phyloP scores from a whole-genome alignment of 305 asterid genomes.

The Solanum hybrid region DNA sequence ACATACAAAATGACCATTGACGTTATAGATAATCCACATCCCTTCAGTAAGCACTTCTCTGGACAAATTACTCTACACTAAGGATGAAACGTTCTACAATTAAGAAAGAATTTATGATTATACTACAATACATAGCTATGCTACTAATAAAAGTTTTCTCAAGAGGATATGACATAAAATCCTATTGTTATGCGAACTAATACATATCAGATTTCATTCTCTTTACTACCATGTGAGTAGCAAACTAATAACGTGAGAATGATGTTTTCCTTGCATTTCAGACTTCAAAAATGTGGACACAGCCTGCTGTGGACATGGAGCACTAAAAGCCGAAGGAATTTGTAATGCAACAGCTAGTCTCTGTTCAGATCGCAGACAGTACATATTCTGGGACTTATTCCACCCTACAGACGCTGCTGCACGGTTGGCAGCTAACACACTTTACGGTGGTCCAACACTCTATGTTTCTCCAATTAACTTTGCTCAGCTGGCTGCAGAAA shows the following conservation, averaged over 20 bases:
- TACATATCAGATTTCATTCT: background rate
- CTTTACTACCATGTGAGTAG: background rate
- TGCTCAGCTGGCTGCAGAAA: constrained; percentile 44
- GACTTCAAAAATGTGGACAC: constrained; percentile 46
- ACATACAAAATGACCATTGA: constrained; percentile 52
- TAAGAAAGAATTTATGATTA: background rate
- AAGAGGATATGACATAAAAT: background rate
- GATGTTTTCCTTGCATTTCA: constrained; percentile 9
- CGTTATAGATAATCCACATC: constrained; percentile 37
- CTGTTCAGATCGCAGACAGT: constrained; percentile 39
- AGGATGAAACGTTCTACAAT: background rate
- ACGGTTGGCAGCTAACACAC: constrained; percentile 45
- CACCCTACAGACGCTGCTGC: constrained; percentile 63
- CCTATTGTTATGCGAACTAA: background rate
- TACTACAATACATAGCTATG: background rate
- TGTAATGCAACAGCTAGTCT: constrained; percentile 42
- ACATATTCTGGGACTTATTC: constrained; percentile 58
- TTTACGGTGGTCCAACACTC: constrained; percentile 39
- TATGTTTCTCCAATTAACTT: constrained; percentile 65
- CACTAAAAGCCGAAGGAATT: constrained; percentile 29
- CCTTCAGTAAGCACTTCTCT: constrained; percentile 30
- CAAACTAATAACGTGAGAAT: background rate
- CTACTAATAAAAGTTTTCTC: background rate
- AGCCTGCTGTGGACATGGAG: constrained; percentile 71
- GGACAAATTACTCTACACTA: background rate